phyloP scores from a whole-genome alignment of 2,329 filamentous ascomycete species.

The Beauveria bassiana region DNA sequence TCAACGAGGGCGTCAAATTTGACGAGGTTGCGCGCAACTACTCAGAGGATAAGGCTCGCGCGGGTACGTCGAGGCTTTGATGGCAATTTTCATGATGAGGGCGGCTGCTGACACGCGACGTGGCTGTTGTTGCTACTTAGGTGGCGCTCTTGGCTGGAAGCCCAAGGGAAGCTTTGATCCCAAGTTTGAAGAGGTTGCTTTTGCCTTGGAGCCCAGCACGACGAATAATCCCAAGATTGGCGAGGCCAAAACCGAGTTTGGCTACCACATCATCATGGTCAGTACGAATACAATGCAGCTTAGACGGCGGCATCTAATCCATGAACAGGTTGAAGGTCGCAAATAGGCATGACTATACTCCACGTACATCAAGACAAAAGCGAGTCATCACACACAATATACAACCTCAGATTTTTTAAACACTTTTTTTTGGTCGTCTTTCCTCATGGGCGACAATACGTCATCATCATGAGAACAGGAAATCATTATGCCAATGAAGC shows the following conservation, averaged over 20 bases:
- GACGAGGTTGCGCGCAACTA: slow-evolving; percentile 66
- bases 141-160: slow-evolving; percentile 68
- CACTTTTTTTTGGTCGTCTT: slow-evolving; percentile 31
- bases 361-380: background rate
- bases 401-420: slow-evolving; percentile 16
- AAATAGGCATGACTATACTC: slow-evolving; percentile 22
- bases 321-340: slow-evolving; percentile 26
- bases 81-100: slow-evolving; percentile 6
- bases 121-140: slow-evolving; percentile 28
- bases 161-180: slow-evolving; percentile 57
- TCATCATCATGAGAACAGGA: slow-evolving; percentile 24
- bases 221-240: slow-evolving; percentile 56
- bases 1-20: slow-evolving; percentile 61
- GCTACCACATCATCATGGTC: slow-evolving; percentile 78
- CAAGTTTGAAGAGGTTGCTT: slow-evolving; percentile 67
- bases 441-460: slow-evolving; percentile 28
- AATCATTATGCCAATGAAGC: slow-evolving; percentile 38
- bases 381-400: slow-evolving; percentile 6
- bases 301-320: background rate
- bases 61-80: slow-evolving; percentile 35
- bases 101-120: background rate
- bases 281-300: slow-evolving; percentile 11
- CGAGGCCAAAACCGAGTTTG: slow-evolving; percentile 66
- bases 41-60: slow-evolving; percentile 69
- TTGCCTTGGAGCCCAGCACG: slow-evolving; percentile 58